Base-by-base conservation (phyloP, 1,284 basidiomycete species). In the Cutaneotrichosporon dermatis region DNA sequence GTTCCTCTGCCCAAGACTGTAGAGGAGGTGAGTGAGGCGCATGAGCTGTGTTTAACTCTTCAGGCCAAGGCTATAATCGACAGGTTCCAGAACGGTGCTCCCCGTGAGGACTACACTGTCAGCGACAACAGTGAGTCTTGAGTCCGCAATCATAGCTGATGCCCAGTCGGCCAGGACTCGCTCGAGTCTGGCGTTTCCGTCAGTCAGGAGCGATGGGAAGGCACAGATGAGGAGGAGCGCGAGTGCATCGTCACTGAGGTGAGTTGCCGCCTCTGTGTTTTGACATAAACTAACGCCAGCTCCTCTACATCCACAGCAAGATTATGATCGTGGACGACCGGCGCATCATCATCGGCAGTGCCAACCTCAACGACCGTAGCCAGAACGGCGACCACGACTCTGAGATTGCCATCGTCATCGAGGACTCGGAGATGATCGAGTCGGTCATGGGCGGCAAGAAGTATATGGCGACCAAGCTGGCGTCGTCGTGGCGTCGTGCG, bases 311-410 rank as follows among this genome's bases (percentile, higher is more conserved):
- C 49, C 76, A 78, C 67, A 72, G 67, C 57, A 80, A 82, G 70
- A 66, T 95, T 33, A 93, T 96, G 92, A 90, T 96, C 61, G 90
- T 95, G 25, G 93, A 97, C 70, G 93, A 96, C 74, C 82, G 85
- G 15, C 82, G 86, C 41, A 90, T 94, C 42, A 90, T 96, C 67
- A 74, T 73, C 55, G 78, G 77, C 13, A 73, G 70, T 58, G 74
- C 77, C 41, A 79, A 96, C 74, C 79, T 95, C 67, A 96, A 96
- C 69, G 72, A 76, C 61, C 64, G 74, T 50, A 69, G 59, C 62
- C 70, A 73, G 45, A 68, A 88, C 83, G 92, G 93, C 36, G 86
- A 94, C 69, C 90, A 91, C 40, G 93, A 96, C 75, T 92, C 90
- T 1, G 93, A 97, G 78, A 95, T 96, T 66, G 90, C 89, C 1